A percentile compares a stretch with the other conserved stretches of the same genome.
phyloP scores from a whole-genome alignment of 129 eudicot genomes.

The Artemisia annua region DNA sequence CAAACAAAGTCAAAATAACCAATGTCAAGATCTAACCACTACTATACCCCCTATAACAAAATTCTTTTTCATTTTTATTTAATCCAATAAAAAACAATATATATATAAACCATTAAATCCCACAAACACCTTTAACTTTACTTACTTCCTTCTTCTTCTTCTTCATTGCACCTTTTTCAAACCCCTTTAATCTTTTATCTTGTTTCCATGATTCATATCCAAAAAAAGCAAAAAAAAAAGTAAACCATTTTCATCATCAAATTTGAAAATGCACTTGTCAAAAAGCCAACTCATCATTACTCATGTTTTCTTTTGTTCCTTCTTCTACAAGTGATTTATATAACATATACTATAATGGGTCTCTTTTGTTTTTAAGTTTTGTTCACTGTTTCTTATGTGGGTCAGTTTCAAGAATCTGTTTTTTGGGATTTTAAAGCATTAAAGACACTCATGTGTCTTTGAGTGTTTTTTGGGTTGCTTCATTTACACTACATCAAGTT shows the following conservation, averaged over 20 bases:
- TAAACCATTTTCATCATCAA: neutral
- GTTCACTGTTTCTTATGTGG: slow-evolving; percentile 31
- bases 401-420: slow-evolving; percentile 37
- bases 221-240: slow-evolving; percentile 18
- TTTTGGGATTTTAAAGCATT: slow-evolving; percentile 33
- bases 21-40: slow-evolving; percentile 40
- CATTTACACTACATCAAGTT: slow-evolving; percentile 36
- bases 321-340: slow-evolving; percentile 60
- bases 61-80: neutral
- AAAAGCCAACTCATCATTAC: slow-evolving; percentile 28
- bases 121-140: slow-evolving; percentile 7
- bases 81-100: too few relatives aligned
- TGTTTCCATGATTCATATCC: slow-evolving; percentile 4
- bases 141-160: neutral
- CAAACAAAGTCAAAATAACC: slow-evolving; percentile 30
- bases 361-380: neutral
- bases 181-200: neutral
- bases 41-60: neutral
- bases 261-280: slow-evolving; percentile 24
- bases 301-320: slow-evolving; percentile 45
- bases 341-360: too few relatives aligned
- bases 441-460: slow-evolving; percentile 43
- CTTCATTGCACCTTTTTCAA: slow-evolving; percentile 8
- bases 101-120: neutral
- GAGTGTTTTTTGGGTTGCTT: slow-evolving; percentile 52